Conservation (phyloP, 768 basidiomycete genomes). For the Phlebiopsis gigantea region DNA sequence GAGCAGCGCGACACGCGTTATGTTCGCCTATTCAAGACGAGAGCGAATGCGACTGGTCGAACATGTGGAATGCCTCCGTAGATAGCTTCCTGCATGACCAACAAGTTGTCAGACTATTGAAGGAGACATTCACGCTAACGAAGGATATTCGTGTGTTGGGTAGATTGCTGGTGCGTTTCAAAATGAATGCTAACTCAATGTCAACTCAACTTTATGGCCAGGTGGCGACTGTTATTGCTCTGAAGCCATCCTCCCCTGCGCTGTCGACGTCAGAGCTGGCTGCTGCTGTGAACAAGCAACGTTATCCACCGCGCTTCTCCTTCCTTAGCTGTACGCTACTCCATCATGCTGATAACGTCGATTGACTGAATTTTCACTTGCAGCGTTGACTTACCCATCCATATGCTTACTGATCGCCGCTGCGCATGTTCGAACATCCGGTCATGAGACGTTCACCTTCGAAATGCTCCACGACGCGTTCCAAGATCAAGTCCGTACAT, state of each 20-base stretch:
- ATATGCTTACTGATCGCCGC: conserved; percentile 84
- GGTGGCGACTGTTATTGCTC: conserved; percentile 38
- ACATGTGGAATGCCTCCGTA: conserved; percentile 53
- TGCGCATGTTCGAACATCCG: conserved; percentile 68
- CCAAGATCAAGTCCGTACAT: conserved; percentile 66
- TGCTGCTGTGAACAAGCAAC: conserved; percentile 44
- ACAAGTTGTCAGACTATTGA: conserved; percentile 38
- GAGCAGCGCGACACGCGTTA: conserved; percentile 44
- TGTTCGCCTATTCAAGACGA: conserved; percentile 20
- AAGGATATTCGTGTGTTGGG: conserved; percentile 54
- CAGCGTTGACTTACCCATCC: conserved; percentile 73
- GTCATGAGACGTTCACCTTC: conserved; percentile 81
- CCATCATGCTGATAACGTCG: background rate
- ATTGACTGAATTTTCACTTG: background rate
- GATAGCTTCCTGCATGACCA: conserved; percentile 51
- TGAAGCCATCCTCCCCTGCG: conserved; percentile 50
- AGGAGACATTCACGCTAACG: conserved; percentile 56
- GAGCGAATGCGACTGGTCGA: conserved; percentile 48
- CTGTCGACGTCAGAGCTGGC: conserved; percentile 42
- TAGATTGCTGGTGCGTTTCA: conserved; percentile 54
- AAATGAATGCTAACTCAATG: background rate
- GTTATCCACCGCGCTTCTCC: conserved; percentile 47
- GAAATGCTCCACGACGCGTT: conserved; percentile 86
- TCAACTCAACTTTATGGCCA: conserved; percentile 18
- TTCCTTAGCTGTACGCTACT: conserved; percentile 45